Evolutionary conservation across 139 green algal genomes (phyloP), one percentile per base, ranked within the genome.

Genomic region (Yamagishiella unicocca): DNA sequence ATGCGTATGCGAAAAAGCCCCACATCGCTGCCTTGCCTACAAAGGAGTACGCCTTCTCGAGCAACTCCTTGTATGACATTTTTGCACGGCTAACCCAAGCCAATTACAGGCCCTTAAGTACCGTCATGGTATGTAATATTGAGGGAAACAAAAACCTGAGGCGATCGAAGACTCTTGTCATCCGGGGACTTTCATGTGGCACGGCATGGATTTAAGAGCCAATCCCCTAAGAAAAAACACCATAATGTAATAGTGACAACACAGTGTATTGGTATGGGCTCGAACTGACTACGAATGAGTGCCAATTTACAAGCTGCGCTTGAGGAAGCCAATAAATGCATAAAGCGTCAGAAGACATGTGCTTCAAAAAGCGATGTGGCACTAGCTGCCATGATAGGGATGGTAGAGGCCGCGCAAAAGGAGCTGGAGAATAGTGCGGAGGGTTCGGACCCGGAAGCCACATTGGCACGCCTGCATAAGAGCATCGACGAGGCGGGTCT

Each of bases 271-370:
- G n/a, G n/a, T n/a, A n/a, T n/a, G n/a, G n/a, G n/a, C n/a, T n/a
- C n/a, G n/a, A n/a, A n/a, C n/a, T n/a, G n/a, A n/a, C n/a, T n/a
- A 74, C 66, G 31, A 74, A 54, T 58, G 40, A 54, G 40, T 29
- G 33, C 7, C 33, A 73, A 75, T 68, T 83, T 96, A 0, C 84
- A 92, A 25, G 62, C 84, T 2, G 91, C 94, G 1, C 42, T 95
- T 17, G 87, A 94, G 6, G 95, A 97, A 40, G 92, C 90, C 0
- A 91, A 93, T 0, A 89, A 92, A 29, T 94, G 94, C 3, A 62
- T 91, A 1, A 98, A 98, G 82, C 96, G 94, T 50, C 96, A 98
- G 82, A 93, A 93, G 54, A 91, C 89, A 7, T 96, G 94, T 71
- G 74, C 72, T 0, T 40, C 38, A 0, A 93, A 91, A 35, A 92